Conservation (phyloP, 2,329 filamentous ascomycete genomes). For the Cladobotryum protrusum region DNA sequence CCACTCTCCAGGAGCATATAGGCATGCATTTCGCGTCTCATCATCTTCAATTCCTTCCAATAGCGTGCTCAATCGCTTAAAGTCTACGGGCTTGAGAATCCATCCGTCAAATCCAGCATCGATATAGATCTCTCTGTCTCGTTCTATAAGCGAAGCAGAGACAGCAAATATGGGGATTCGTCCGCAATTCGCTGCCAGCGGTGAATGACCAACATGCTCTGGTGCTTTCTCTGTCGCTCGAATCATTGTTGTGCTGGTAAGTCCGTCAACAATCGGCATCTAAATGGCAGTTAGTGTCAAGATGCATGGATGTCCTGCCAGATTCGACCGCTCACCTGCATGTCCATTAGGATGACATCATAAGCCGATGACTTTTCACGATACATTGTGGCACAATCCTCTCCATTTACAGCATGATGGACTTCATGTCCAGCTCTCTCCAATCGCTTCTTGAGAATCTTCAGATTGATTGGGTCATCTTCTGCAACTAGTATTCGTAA, state of each 20-base stretch:
- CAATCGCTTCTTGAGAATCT: constrained; percentile 71
- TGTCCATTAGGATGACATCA: constrained; percentile 85
- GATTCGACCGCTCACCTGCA: constrained; percentile 60
- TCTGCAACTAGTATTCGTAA: constrained; percentile 73
- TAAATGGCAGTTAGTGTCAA: constrained; percentile 29
- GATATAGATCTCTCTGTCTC: constrained; percentile 61
- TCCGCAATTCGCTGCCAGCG: constrained; percentile 52
- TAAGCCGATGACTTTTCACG: constrained; percentile 56
- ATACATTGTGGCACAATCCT: constrained; percentile 72
- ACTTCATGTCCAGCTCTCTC: constrained; percentile 71
- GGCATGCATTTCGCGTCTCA: constrained; percentile 49
- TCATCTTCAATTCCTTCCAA: constrained; percentile 63
- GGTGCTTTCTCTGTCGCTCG: constrained; percentile 59
- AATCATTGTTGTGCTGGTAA: constrained; percentile 78
- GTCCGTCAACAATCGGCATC: constrained; percentile 90
- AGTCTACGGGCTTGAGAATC: constrained; percentile 85
- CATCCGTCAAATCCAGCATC: constrained; percentile 81
- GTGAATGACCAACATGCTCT: constrained; percentile 46
- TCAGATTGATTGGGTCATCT: constrained; percentile 82
- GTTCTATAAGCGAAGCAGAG: constrained; percentile 73
- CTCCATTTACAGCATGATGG: constrained; percentile 69
- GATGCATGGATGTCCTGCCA: neutral
- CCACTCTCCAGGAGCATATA: constrained; percentile 71
- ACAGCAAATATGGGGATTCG: constrained; percentile 80
- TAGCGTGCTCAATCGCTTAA: constrained; percentile 63